A percentile compares a stretch with the other conserved stretches of the same genome.
phyloP scores from a whole-genome alignment of 495 filamentous ascomycete genomes.

The Evansstolkia leycettana region DNA sequence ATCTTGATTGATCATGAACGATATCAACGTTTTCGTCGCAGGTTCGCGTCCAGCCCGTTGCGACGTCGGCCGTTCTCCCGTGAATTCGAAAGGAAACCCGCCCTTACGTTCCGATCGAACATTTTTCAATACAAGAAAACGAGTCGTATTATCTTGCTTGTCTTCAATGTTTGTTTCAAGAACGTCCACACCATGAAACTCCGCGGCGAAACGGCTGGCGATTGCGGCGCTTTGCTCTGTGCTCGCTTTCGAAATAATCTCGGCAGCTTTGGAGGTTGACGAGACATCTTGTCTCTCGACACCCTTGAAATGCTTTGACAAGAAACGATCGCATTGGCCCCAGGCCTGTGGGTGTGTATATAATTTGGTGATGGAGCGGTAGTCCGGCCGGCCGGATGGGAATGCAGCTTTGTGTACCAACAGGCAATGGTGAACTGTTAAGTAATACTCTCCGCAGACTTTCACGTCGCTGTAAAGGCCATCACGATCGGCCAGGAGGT shows the following conservation, averaged over 20 bases:
- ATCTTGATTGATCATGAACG: constrained; percentile 72
- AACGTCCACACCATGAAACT: constrained; percentile 50
- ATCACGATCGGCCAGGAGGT: constrained; percentile 67
- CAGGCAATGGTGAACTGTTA: constrained; percentile 78
- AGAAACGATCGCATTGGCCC: constrained; percentile 78
- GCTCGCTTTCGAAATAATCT: constrained; percentile 52
- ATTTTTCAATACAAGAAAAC: constrained; percentile 69
- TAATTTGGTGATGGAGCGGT: constrained; percentile 35
- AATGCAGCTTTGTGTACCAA: constrained; percentile 39
- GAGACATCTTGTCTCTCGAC: constrained; percentile 73
- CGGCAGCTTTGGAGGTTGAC: constrained; percentile 72
- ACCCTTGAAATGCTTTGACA: constrained; percentile 50
- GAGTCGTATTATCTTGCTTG: constrained; percentile 66
- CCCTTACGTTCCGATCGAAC: constrained; percentile 14
- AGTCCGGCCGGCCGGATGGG: constrained; percentile 11
- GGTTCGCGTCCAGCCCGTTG: constrained; percentile 8
- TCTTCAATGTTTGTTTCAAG: constrained; percentile 75
- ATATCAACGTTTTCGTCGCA: constrained; percentile 58
- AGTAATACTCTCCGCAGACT: constrained; percentile 70
- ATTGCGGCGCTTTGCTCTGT: constrained; percentile 60
- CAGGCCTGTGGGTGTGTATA: constrained; percentile 93
- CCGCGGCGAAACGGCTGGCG: constrained; percentile 58
- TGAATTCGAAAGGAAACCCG: constrained; percentile 10
- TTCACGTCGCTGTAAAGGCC: constrained; percentile 46
- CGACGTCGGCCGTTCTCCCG: constrained; percentile 4